Conservation (phyloP, 2,329 filamentous ascomycete genomes). For the Didymosphaeria variabile region DNA sequence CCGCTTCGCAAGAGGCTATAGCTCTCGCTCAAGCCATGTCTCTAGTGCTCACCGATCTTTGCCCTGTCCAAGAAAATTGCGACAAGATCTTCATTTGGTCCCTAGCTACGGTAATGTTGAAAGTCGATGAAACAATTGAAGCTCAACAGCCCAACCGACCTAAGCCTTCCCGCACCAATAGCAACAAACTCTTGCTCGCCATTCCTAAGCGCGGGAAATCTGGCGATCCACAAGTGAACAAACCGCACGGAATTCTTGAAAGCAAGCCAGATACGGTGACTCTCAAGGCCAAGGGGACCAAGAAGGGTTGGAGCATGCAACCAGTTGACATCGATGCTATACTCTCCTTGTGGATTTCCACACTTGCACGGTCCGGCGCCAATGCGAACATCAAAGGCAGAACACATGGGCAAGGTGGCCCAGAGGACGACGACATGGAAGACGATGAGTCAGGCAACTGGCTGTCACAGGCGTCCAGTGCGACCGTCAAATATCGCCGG, state of each 20-base stretch:
- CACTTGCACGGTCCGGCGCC: no score
- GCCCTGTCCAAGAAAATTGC: neutral
- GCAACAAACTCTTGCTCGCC: no score
- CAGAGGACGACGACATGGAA: no score
- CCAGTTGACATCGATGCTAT: slow-evolving; percentile 15
- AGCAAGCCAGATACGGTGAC: slow-evolving; percentile 3
- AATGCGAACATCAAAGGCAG: no score
- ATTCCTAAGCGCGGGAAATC: no score
- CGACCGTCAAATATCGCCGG: slow-evolving; percentile 10
- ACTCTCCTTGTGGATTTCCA: slow-evolving; percentile 17
- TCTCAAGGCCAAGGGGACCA: neutral
- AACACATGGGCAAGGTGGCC: no score
- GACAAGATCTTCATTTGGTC: no score
- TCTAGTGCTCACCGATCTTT: slow-evolving; percentile 11
- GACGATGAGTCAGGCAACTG: neutral
- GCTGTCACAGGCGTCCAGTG: slow-evolving; percentile 1
- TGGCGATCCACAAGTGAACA: no score
- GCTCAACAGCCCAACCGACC: no score
- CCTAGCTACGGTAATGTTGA: no score
- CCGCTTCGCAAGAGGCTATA: slow-evolving; percentile 16
- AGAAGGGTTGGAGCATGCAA: slow-evolving; percentile 12
- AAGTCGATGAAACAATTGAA: no score
- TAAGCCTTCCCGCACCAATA: no score
- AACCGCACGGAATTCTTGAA: neutral
- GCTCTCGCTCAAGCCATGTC: slow-evolving; percentile 14